Percentiles rank a stretch among this genome's conserved stretches.
These are phyloP conservation scores for Suhomyces anneliseae DNA, from an alignment of 1,139 yeast species.

Conservation along the genomic window DNA sequence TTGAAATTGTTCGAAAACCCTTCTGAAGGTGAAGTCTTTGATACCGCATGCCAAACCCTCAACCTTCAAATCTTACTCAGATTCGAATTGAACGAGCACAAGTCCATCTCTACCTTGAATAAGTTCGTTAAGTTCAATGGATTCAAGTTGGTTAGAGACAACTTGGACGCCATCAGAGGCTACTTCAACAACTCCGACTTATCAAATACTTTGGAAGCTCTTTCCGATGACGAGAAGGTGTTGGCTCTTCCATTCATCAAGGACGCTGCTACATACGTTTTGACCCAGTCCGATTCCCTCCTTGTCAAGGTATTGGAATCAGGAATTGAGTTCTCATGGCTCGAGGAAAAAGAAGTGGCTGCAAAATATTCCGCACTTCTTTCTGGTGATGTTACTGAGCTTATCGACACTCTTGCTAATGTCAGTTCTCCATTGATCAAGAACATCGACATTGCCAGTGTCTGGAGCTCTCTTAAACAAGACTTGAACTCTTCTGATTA, in stretches of 20 bases:
- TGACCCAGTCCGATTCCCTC: conserved; percentile 1
- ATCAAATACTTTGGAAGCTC: not conserved
- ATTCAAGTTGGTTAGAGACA: conserved; percentile 30
- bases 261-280: conserved; percentile 11
- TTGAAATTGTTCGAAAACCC: conserved; percentile 49
- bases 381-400: not conserved
- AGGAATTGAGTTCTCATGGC: conserved; percentile 6
- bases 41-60: conserved; percentile 51
- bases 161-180: conserved; percentile 24
- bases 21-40: conserved; percentile 62
- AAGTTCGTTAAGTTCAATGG: conserved; percentile 48
- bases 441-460: not conserved
- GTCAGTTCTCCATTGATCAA: not conserved
- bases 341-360: not conserved
- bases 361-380: not conserved
- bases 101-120: conserved; percentile 33
- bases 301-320: conserved; percentile 12
- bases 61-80: conserved; percentile 47
- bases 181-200: conserved; percentile 17
- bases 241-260: conserved; percentile 11
- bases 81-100: conserved; percentile 20
- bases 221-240: conserved; percentile 8
- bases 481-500: conserved; percentile 31
- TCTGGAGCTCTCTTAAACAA: conserved; percentile 18
- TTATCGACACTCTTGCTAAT: not conserved